phyloP scores from a whole-genome alignment of 805 yeast species.

The Monosporozyma siamensis region DNA sequence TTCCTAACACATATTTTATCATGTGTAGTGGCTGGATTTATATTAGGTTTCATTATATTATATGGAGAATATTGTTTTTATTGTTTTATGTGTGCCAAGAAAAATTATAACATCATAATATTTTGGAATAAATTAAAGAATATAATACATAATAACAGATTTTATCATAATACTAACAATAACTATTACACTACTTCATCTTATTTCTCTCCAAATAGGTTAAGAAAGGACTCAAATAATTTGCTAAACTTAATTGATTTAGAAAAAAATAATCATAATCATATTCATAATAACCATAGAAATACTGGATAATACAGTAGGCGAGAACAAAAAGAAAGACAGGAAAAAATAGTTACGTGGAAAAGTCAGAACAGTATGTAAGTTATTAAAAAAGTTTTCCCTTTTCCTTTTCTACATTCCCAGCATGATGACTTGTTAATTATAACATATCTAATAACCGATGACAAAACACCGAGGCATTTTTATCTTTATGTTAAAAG shows the following conservation, averaged over 20 bases:
- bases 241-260: slow-evolving; percentile 1
- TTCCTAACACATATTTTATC: slow-evolving; percentile 63
- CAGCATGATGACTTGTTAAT: too few species aligned
- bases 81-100: slow-evolving; percentile 19
- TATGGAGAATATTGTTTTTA: slow-evolving; percentile 39
- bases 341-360: too few species aligned
- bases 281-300: too few species aligned
- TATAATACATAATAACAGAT: background rate
- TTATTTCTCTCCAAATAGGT: background rate
- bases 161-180: background rate
- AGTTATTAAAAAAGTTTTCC: too few species aligned
- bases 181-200: background rate
- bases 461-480: too few species aligned
- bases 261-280: slow-evolving; percentile 1
- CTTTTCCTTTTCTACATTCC: too few species aligned
- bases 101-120: background rate
- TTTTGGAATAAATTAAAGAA: background rate
- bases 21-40: slow-evolving; percentile 61
- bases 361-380: too few species aligned
- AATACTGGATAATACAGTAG: too few species aligned
- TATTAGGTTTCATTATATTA: slow-evolving; percentile 40
- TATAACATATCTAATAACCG: too few species aligned
- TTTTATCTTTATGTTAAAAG: too few species aligned
- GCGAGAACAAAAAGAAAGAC: too few species aligned
- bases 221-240: slow-evolving; percentile 7